Conservation (phyloP, 2,329 filamentous ascomycete species). For the Trichoderma guizhouense region DNA sequence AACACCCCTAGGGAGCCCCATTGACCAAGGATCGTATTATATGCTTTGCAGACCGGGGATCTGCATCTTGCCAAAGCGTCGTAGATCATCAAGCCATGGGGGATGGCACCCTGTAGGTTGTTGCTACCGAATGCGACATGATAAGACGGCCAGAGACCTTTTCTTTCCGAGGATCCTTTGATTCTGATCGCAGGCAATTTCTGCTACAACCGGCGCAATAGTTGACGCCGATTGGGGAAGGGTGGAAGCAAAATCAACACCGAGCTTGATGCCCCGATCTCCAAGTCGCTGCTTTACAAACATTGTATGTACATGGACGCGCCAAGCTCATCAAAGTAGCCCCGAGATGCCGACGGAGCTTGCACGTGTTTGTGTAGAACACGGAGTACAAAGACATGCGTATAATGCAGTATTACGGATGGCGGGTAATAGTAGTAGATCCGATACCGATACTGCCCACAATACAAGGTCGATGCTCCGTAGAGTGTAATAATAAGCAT, state of each 20-base stretch:
- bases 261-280: not conserved
- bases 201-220: not conserved
- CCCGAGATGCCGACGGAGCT: not conserved
- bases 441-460: not conserved
- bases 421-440: not conserved
- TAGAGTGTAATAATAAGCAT: not conserved
- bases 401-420: not conserved
- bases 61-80: slow-evolving; percentile 17
- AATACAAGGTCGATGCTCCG: not conserved
- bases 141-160: not conserved
- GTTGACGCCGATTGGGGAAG: not conserved
- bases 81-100: slow-evolving; percentile 16
- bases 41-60: slow-evolving; percentile 20
- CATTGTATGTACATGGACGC: not conserved
- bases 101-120: slow-evolving; percentile 7
- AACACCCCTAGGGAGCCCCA: not conserved
- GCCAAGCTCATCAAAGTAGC: not conserved
- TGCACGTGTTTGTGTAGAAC: not conserved
- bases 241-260: not conserved
- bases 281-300: not conserved
- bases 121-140: slow-evolving; percentile 15
- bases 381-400: not conserved
- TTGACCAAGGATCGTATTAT: slow-evolving; percentile 1
- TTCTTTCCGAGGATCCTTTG: not conserved
- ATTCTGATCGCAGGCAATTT: not conserved